Base-by-base conservation (phyloP, 2,329 filamentous ascomycete genomes). In the Venturia asperata region DNA sequence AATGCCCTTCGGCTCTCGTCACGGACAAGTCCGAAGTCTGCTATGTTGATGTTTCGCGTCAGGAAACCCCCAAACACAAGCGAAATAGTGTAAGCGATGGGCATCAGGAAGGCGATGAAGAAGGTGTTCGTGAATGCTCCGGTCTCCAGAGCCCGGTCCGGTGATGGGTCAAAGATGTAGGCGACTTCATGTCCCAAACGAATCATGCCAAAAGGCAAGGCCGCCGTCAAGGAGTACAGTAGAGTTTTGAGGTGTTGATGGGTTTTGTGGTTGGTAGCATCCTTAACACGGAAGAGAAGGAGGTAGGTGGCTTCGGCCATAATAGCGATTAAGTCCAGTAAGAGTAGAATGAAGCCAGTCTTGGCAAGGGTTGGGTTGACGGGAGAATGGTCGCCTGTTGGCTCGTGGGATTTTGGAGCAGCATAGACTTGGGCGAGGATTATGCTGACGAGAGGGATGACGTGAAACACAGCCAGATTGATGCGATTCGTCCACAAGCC, bases 131-230 rank as follows among this genome's bases (percentile, higher is more conserved):
- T n/a, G 19, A 58, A 58, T 34, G 52, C 27, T 11, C 27, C 52
- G 17, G 37, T 15, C 27, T 58, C 52, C 30, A 58, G 24, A 58
- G 17, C 37, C 24, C 47, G 47, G 30, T 37, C 52, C 10, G 13
- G 15, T 13, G 52, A 19, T 7, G 52, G 27, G 30, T 58, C 30
- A 19, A 58, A 58, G 19, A 58, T 58, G 19, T 58, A 58, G 6
- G 52, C 52, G 19, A 58, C 52, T n/a, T 58, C 52, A n/a, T 58
- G 52, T 37, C 52, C 52, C 17, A 58, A 15, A 19, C 52, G 27
- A n/a, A 58, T 58, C 52, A 58, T 58, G 11, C 27, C 52, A n/a
- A 58, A 58, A 3, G 52, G 52, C 9, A 58, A 37, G 13, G 27
- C 30, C 15, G 52, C 52, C 5, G 19, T 21, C 52, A 37, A 7